phyloP scores from a whole-genome alignment of 305 asterid species.

The Fraxinus platypoda region DNA sequence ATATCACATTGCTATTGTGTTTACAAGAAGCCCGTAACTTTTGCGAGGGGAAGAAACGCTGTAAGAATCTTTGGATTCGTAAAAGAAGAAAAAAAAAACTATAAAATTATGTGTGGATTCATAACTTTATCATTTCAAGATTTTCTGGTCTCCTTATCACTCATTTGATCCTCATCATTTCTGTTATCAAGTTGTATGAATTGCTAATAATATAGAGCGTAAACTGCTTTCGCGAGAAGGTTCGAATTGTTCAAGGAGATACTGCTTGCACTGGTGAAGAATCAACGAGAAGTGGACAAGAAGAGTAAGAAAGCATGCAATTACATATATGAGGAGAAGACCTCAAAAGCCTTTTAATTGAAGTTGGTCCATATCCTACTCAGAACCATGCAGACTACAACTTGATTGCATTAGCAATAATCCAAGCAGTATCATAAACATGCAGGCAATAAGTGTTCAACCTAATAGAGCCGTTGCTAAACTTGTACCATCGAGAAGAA shows the following conservation, averaged over 20 bases:
- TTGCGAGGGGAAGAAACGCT: too few relatives aligned
- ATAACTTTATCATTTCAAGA: too few relatives aligned
- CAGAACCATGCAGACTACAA: constrained; percentile 36
- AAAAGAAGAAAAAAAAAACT: too few relatives aligned
- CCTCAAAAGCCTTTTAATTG: constrained; percentile 64
- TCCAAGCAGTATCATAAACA: constrained; percentile 81
- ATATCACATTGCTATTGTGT: too few relatives aligned
- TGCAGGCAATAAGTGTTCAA: constrained; percentile 60
- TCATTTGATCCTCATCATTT: too few relatives aligned
- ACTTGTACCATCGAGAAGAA: constrained; percentile 47
- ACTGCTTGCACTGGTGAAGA: constrained; percentile 40
- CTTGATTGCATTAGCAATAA: constrained; percentile 56
- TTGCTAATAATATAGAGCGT: constrained; percentile 16
- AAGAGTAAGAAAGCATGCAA: constrained; percentile 46
- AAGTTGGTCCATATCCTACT: constrained; percentile 41
- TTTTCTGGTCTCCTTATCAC: too few relatives aligned
- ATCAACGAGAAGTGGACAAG: constrained; percentile 43
- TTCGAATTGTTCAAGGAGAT: constrained; percentile 30
- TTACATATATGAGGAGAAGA: constrained; percentile 59
- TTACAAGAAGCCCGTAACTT: too few relatives aligned
- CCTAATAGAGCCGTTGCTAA: constrained; percentile 65
- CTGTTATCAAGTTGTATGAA: too few relatives aligned
- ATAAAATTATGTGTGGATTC: too few relatives aligned
- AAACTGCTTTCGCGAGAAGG: constrained; percentile 19
- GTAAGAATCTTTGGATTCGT: constrained; percentile 22